Evolutionary conservation across 2,329 filamentous ascomycete genomes (phyloP), one percentile per base, ranked within the genome.

Genomic region (Colletotrichum acutatum): DNA sequence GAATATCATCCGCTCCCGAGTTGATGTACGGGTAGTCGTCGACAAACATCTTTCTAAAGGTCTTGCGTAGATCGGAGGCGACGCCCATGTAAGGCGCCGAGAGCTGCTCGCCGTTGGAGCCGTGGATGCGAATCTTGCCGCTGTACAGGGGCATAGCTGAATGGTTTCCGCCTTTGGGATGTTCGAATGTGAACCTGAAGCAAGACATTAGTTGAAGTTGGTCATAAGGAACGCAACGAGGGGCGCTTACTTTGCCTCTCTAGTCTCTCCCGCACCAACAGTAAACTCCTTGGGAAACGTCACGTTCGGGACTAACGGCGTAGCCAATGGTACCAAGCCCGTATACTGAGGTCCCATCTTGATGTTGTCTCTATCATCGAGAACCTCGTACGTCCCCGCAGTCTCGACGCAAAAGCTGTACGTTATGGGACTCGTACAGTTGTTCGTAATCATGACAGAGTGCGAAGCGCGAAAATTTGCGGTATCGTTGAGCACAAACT

Each of bases 401-500:
- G 83, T 79, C 59, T 87, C 82, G 9, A 84, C 71, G 30, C 79
- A 76, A 60, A 86, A 82, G 0, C 76, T 80, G 76, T 88, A 89
- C 3, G 80, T 79, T 16, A 85, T 78, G 2, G 78, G 30, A 78
- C 78, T 8, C 0, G 65, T 53, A 28, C 81, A 86, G 19, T 79
- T 80, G 76, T 90, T 89, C 26, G 81, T 84, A 65, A 90, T 83
- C 52, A 79, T 77, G 26, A 83, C 77, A 0, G 67, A 37, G 78
- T 84, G 84, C 4, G 72, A 70, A 1, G 78, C 71, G 14, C 75
- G 75, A 71, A 89, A 86, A 65, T 85, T 74, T 54, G 83, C 80
- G 0, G 86, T 88, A 68, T 89, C 88, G 63, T 85, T 86, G 67
- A 89, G 83, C 12, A 84, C 81, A 59, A 89, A 84, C 11, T 84